A percentile compares a stretch with the other conserved stretches of the same genome.
Evolutionary conservation across 805 yeast species (phyloP).

Genomic region (Lipomyces japonicus): DNA sequence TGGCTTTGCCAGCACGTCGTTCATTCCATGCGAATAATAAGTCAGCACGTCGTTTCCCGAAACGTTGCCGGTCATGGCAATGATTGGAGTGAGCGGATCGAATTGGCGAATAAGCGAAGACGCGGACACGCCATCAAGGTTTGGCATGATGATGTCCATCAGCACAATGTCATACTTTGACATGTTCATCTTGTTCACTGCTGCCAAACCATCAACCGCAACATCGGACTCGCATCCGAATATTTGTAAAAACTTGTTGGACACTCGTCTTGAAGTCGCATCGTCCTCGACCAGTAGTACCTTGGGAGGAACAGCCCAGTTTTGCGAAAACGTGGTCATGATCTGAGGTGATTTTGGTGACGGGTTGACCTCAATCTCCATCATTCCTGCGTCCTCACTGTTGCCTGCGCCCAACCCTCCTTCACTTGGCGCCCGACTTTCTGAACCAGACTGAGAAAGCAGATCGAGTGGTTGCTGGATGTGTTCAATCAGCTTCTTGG

Average conservation of each 20-base stretch:
- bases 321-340: slow-evolving; percentile 19
- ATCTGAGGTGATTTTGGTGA: slow-evolving; percentile 21
- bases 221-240: slow-evolving; percentile 92
- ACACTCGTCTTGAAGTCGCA: slow-evolving; percentile 66
- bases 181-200: slow-evolving; percentile 78
- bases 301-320: slow-evolving; percentile 42
- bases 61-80: slow-evolving; percentile 91
- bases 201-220: slow-evolving; percentile 87
- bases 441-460: background rate
- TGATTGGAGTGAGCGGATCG: slow-evolving; percentile 81
- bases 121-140: slow-evolving; percentile 70
- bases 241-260: slow-evolving; percentile 74
- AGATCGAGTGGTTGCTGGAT: slow-evolving; percentile 1
- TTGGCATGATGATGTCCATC: slow-evolving; percentile 57
- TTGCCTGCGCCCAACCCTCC: no score
- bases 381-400: slow-evolving; percentile 12
- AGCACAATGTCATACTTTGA: slow-evolving; percentile 49
- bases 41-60: slow-evolving; percentile 73
- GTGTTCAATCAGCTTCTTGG: slow-evolving; percentile 16
- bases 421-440: background rate
- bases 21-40: slow-evolving; percentile 50
- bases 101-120: slow-evolving; percentile 82
- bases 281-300: slow-evolving; percentile 57
- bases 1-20: slow-evolving; percentile 89
- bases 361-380: slow-evolving; percentile 17